phyloP scores from a whole-genome alignment of 23 red algal genomes.

The Cyanidium caldarium region DNA sequence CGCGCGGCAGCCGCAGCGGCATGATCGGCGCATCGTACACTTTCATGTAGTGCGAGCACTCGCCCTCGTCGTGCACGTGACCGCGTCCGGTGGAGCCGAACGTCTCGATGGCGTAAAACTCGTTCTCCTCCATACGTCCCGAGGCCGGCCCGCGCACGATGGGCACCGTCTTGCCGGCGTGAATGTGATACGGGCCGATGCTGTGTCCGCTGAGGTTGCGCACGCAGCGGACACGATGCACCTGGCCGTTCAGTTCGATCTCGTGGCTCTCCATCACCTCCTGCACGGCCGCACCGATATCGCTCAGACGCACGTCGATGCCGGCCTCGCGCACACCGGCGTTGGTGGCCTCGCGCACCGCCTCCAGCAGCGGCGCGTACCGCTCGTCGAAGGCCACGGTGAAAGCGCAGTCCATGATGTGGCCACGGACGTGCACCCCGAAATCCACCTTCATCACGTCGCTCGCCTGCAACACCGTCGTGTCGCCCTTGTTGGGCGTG shows the following conservation, averaged over 20 bases:
- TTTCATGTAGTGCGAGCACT: conserved; percentile 99
- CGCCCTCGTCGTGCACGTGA: conserved; percentile 70
- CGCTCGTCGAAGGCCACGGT: conserved; percentile 83
- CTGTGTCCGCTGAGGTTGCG: conserved; percentile 95
- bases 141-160: conserved; percentile 62
- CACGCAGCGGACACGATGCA: conserved; percentile 56
- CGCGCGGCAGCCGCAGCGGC: conserved; percentile 54
- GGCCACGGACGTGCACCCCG: conserved; percentile 86
- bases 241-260: conserved; percentile 87
- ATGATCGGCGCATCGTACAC: conserved; percentile 59
- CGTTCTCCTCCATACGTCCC: conserved; percentile 90
- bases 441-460: conserved; percentile 99
- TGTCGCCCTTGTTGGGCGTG: conserved; percentile 92
- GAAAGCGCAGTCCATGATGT: conserved; percentile 92
- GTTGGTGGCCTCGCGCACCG: conserved; percentile 79
- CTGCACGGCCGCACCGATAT: conserved; percentile 86
- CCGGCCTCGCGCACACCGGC: conserved; percentile 67
- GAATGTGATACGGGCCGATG: conserved; percentile 91
- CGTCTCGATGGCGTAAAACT: conserved; percentile 99
- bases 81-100: conserved; percentile 95
- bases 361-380: conserved; percentile 73
- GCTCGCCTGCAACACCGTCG: conserved; percentile 58
- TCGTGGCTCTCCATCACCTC: conserved; percentile 98
- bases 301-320: conserved; percentile 88
- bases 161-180: conserved; percentile 95